These are phyloP conservation scores for Spathaspora arborariae DNA, from an alignment of 805 yeast species.

Conservation along the genomic window DNA sequence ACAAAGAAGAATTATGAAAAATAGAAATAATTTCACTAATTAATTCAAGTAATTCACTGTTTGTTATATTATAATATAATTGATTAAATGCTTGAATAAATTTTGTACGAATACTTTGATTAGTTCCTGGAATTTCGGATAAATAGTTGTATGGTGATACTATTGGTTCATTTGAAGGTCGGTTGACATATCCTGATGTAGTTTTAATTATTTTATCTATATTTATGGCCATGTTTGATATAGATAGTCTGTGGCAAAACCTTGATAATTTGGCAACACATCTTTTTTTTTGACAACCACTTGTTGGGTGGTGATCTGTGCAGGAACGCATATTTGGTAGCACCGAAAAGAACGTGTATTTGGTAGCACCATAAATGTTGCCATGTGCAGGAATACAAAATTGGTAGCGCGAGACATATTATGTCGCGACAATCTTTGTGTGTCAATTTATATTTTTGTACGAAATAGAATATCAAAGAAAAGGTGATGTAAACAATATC, in stretches of 20 bases:
- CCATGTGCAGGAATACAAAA: no score
- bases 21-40: slow-evolving; percentile 29
- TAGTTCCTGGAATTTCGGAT: slow-evolving; percentile 29
- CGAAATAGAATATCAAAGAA: no score
- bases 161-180: slow-evolving; percentile 10
- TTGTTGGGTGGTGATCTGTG: no score
- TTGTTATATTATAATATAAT: slow-evolving; percentile 25
- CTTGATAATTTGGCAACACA: background rate
- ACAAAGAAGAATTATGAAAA: slow-evolving; percentile 33
- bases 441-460: no score
- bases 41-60: slow-evolving; percentile 16
- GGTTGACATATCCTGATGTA: background rate
- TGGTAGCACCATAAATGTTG: no score
- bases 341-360: no score
- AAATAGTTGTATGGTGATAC: slow-evolving; percentile 29
- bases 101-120: slow-evolving; percentile 24
- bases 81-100: slow-evolving; percentile 33
- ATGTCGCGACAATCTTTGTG: no score
- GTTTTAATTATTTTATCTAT: slow-evolving; percentile 4
- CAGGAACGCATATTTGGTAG: no score
- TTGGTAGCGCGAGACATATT: no score
- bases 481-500: no score
- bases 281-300: background rate
- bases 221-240: slow-evolving; percentile 3
- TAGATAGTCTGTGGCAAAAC: background rate